Evolutionary conservation across 1,284 basidiomycete species (phyloP).

Genomic region (Fomitopsis pinicola): DNA sequence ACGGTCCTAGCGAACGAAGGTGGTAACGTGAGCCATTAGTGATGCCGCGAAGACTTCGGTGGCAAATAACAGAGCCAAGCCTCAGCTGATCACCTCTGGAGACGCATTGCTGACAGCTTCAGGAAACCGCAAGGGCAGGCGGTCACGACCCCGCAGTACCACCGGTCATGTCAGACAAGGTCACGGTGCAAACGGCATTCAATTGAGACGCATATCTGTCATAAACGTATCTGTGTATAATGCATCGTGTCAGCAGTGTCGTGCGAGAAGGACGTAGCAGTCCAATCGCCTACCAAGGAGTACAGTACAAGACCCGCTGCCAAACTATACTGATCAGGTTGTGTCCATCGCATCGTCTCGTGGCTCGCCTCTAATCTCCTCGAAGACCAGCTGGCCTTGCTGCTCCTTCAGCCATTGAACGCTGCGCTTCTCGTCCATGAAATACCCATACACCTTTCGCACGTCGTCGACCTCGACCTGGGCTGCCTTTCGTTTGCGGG

Average conservation of each 20-base stretch:
- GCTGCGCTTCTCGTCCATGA: constrained; percentile 94
- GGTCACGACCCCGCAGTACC: constrained; percentile 7
- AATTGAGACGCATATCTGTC: background rate
- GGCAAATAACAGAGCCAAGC: constrained; percentile 4
- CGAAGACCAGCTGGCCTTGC: constrained; percentile 69
- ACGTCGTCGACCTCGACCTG: constrained; percentile 83
- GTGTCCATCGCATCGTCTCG: constrained; percentile 30
- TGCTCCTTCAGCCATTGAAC: constrained; percentile 92
- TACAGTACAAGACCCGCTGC: constrained; percentile 12
- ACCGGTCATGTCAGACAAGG: constrained; percentile 3
- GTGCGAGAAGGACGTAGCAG: background rate
- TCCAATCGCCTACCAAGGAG: constrained; percentile 11
- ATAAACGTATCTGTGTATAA: background rate
- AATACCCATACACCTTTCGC: constrained; percentile 81
- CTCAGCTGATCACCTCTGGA: constrained; percentile 8
- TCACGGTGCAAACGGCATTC: constrained; percentile 4
- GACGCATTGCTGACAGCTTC: background rate
- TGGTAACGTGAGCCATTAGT: constrained; percentile 9
- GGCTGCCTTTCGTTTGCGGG: constrained; percentile 75
- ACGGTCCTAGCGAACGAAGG: background rate
- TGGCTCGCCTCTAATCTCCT: constrained; percentile 46
- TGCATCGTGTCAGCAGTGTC: background rate
- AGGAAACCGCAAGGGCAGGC: background rate
- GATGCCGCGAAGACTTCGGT: constrained; percentile 5
- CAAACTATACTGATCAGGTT: constrained; percentile 17